Percentiles rank a stretch among this genome's conserved stretches.
Evolutionary conservation across 805 yeast genomes (phyloP).

Genomic region (Yarrowia deformans): DNA sequence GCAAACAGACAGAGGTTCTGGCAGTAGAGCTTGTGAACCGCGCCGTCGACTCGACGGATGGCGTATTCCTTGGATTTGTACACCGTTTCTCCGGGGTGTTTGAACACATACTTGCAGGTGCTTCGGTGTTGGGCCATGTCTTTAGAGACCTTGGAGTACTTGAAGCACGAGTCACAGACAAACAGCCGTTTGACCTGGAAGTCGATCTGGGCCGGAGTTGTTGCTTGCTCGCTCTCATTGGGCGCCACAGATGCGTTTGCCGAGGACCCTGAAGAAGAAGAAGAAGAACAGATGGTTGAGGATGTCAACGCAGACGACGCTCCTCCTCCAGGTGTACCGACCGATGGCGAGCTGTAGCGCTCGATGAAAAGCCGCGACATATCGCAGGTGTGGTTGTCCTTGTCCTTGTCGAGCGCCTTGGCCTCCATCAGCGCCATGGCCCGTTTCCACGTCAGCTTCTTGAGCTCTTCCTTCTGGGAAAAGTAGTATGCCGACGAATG

Average conservation of each 20-base stretch:
- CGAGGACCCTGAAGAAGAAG: conserved; percentile 28
- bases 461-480: conserved; percentile 45
- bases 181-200: conserved; percentile 56
- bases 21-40: conserved; percentile 63
- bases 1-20: conserved; percentile 87
- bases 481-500: conserved; percentile 81
- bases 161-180: conserved; percentile 86
- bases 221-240: not conserved
- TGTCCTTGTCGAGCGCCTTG: conserved; percentile 48
- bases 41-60: conserved; percentile 74
- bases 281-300: not conserved
- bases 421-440: conserved; percentile 52
- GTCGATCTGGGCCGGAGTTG: conserved; percentile 6
- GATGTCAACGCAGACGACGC: conserved; percentile 21
- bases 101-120: conserved; percentile 45
- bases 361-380: conserved; percentile 30
- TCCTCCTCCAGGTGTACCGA: conserved; percentile 7
- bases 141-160: conserved; percentile 63
- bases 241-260: conserved; percentile 21
- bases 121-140: conserved; percentile 60
- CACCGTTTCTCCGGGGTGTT: conserved; percentile 70
- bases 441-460: conserved; percentile 32
- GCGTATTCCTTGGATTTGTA: conserved; percentile 65
- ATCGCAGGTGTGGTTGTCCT: conserved; percentile 34
- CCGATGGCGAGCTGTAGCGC: conserved; percentile 15